A percentile compares a stretch with the other conserved stretches of the same genome.
These are phyloP conservation scores for Trichosporon sp. DNA, from an alignment of 1,284 basidiomycete species.

Conservation along the genomic window DNA sequence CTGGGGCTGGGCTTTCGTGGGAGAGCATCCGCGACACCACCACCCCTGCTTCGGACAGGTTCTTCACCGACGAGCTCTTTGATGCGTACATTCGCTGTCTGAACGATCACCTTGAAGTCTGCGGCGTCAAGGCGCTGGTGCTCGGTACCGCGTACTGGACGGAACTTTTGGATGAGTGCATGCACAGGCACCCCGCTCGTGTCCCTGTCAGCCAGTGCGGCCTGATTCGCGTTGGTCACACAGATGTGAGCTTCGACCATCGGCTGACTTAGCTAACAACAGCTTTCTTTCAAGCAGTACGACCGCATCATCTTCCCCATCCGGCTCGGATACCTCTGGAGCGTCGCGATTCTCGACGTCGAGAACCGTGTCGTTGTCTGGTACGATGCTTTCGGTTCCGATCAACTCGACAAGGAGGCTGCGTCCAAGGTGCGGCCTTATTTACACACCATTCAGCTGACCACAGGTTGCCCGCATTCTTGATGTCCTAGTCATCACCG, in stretches of 20 bases:
- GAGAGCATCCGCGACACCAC: not conserved
- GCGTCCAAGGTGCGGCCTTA: not conserved
- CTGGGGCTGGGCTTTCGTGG: not conserved
- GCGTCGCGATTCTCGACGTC: constrained; percentile 1
- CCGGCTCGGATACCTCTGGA: not conserved
- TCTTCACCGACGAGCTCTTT: constrained; percentile 12
- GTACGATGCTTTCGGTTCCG: constrained; percentile 8
- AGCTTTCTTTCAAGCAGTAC: not conserved
- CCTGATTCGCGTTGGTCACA: constrained; percentile 6
- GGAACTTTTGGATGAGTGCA: not conserved
- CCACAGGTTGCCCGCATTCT: not conserved
- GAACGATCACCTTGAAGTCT: not conserved
- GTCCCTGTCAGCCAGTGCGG: constrained; percentile 9
- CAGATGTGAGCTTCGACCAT: not conserved
- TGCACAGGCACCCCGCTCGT: not conserved
- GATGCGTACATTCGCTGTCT: constrained; percentile 3
- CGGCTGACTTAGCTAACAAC: not conserved
- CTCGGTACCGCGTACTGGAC: constrained; percentile 1
- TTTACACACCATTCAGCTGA: not conserved
- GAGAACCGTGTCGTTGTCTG: not conserved
- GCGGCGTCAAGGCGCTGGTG: not conserved
- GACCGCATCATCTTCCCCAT: constrained; percentile 14
- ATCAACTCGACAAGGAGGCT: not conserved
- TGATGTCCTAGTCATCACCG: constrained; percentile 6
- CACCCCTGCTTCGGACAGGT: not conserved